phyloP scores from a whole-genome alignment of 2,329 filamentous ascomycete genomes.

The Leptoxyphium fumago region DNA sequence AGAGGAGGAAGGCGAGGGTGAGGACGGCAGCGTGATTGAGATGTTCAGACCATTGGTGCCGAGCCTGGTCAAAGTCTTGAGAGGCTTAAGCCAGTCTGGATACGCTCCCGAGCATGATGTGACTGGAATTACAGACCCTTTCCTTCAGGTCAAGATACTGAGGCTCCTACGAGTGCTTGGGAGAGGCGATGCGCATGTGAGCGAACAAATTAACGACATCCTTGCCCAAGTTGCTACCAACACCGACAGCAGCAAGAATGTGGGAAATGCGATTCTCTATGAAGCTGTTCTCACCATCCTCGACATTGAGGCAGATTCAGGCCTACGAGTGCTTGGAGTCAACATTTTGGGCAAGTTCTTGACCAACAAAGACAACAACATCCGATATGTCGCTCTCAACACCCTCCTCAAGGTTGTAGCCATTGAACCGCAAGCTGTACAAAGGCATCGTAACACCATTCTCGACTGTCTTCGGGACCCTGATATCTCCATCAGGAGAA shows the following conservation, averaged over 20 bases:
- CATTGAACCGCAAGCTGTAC: conserved; percentile 93
- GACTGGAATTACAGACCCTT: conserved; percentile 93
- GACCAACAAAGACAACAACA: conserved; percentile 98
- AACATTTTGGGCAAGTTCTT: conserved; percentile 98
- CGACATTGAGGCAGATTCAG: conserved; percentile 95
- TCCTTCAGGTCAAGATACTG: conserved; percentile 92
- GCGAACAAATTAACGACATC: conserved; percentile 97
- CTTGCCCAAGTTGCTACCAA: conserved; percentile 86
- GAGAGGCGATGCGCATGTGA: conserved; percentile 71
- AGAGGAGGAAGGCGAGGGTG: conserved; percentile 64
- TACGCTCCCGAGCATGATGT: conserved; percentile 98
- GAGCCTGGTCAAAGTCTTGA: conserved; percentile 75
- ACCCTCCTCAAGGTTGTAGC: conserved; percentile 96
- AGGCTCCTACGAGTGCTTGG: conserved; percentile 73
- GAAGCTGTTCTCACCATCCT: conserved; percentile 94
- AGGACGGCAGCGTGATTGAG: conserved; percentile 79
- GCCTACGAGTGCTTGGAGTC: conserved; percentile 82
- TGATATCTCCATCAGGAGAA: conserved; percentile 90
- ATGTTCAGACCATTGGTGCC: conserved; percentile 81
- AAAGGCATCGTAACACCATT: conserved; percentile 93
- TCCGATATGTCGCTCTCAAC: conserved; percentile 93
- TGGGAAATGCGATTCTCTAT: conserved; percentile 95
- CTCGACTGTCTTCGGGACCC: conserved; percentile 90
- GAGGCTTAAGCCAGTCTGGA: conserved; percentile 82
- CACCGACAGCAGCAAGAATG: conserved; percentile 95